Evolutionary conservation across 768 basidiomycete species (phyloP).

Genomic region (Boletus speciosus): DNA sequence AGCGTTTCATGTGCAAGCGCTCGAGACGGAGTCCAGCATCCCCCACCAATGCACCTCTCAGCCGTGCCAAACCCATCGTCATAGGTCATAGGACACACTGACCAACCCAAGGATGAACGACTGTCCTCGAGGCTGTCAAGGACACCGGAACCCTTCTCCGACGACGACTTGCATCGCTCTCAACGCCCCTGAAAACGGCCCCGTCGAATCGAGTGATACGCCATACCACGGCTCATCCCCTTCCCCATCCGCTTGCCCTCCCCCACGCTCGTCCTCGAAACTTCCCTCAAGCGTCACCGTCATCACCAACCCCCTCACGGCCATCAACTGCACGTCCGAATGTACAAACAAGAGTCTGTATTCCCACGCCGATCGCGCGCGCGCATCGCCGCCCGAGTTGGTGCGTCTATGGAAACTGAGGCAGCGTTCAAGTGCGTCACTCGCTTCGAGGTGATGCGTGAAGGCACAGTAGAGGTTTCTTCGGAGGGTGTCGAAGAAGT

Average conservation of each 20-base stretch:
- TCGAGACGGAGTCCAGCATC: neutral
- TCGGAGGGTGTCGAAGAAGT: slow-evolving; percentile 5
- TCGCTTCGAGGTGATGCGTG: neutral
- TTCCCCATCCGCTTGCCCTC: too few species aligned
- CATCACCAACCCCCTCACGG: slow-evolving; percentile 5
- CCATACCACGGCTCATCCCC: slow-evolving; percentile 1
- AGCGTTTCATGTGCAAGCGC: neutral
- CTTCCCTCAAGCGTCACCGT: slow-evolving; percentile 6
- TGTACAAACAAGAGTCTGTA: slow-evolving; percentile 2
- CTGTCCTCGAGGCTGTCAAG: neutral
- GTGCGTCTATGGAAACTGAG: neutral
- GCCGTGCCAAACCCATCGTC: neutral
- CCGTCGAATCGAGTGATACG: neutral
- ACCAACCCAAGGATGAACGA: neutral
- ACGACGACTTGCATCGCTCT: slow-evolving; percentile 4
- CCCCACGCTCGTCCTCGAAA: neutral
- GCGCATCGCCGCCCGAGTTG: neutral
- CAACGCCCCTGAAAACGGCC: neutral
- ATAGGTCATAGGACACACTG: neutral
- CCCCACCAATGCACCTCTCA: neutral
- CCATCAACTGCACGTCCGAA: neutral
- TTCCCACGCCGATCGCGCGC: slow-evolving; percentile 1
- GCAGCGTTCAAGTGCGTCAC: neutral
- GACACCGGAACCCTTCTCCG: slow-evolving; percentile 2
- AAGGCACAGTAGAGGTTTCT: slow-evolving; percentile 2